Percentiles rank a stretch among this genome's conserved stretches.
phyloP scores from a whole-genome alignment of 176 grass and related monocot species.

The Eremochloa ophiuroides region DNA sequence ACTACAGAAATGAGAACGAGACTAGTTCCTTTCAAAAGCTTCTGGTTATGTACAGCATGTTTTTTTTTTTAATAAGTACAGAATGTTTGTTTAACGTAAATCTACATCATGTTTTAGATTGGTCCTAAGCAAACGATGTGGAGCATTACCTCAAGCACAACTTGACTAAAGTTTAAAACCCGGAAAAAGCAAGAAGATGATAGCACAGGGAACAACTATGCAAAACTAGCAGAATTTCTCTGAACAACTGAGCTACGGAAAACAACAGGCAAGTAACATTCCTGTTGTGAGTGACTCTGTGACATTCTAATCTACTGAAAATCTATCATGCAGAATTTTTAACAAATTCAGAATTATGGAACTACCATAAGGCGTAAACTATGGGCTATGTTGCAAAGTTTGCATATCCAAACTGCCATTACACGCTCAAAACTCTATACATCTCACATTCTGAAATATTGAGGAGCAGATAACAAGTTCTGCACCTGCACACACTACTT shows the following conservation, averaged over 20 bases:
- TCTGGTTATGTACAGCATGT: too few species aligned
- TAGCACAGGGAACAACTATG: neutral
- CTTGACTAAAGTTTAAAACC: too few species aligned
- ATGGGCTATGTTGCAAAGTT: neutral
- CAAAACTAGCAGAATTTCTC: neutral
- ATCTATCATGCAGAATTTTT: neutral
- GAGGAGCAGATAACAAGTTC: neutral
- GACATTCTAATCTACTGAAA: neutral
- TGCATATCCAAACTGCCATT: neutral
- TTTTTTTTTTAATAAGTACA: too few species aligned
- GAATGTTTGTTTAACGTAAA: too few species aligned
- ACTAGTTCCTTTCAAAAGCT: too few species aligned
- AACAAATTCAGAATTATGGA: neutral
- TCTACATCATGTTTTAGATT: too few species aligned
- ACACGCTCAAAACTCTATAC: neutral
- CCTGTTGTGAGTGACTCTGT: neutral
- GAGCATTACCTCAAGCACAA: too few species aligned
- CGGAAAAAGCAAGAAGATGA: neutral
- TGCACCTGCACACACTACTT: neutral
- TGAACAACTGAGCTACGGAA: neutral
- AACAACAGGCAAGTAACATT: neutral
- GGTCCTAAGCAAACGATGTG: too few species aligned
- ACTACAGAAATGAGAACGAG: too few species aligned
- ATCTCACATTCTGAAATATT: too few species aligned
- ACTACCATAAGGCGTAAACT: neutral